These are phyloP conservation scores for Candida tammaniensis DNA, from an alignment of 805 yeast species.

Conservation along the genomic window DNA sequence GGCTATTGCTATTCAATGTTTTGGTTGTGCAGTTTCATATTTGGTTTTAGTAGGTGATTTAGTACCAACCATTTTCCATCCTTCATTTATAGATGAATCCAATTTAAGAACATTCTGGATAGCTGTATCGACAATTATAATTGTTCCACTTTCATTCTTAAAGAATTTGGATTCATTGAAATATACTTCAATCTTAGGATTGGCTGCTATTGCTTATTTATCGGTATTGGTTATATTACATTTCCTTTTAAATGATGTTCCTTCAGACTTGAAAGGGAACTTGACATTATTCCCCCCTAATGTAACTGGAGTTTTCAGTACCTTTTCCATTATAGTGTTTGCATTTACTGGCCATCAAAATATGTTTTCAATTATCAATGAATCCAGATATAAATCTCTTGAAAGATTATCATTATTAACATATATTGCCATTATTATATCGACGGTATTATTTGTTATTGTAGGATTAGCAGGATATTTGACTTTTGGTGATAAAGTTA, in stretches of 20 bases:
- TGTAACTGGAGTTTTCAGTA: slow-evolving; percentile 50
- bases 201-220: slow-evolving; percentile 76
- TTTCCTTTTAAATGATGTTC: slow-evolving; percentile 56
- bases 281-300: slow-evolving; percentile 36
- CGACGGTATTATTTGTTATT: slow-evolving; percentile 58
- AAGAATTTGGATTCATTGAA: slow-evolving; percentile 77
- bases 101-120: slow-evolving; percentile 58
- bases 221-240: slow-evolving; percentile 73
- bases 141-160: slow-evolving; percentile 68
- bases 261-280: slow-evolving; percentile 27
- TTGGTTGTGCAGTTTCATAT: slow-evolving; percentile 75
- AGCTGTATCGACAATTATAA: slow-evolving; percentile 39
- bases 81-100: slow-evolving; percentile 17
- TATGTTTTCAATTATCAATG: slow-evolving; percentile 86
- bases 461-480: slow-evolving; percentile 84
- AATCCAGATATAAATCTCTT: slow-evolving; percentile 58
- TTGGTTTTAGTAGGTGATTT: slow-evolving; percentile 77
- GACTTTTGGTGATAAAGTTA: slow-evolving; percentile 67
- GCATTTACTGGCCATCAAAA: slow-evolving; percentile 97
- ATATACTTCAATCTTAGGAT: slow-evolving; percentile 80
- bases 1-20: slow-evolving; percentile 74
- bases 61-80: slow-evolving; percentile 56
- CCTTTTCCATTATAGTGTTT: slow-evolving; percentile 89
- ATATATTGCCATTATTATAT: slow-evolving; percentile 52
- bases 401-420: slow-evolving; percentile 38